Percentiles rank a stretch among this genome's conserved stretches.
Conservation (phyloP, 1,284 basidiomycete genomes). For the Tylopilus sp. region DNA sequence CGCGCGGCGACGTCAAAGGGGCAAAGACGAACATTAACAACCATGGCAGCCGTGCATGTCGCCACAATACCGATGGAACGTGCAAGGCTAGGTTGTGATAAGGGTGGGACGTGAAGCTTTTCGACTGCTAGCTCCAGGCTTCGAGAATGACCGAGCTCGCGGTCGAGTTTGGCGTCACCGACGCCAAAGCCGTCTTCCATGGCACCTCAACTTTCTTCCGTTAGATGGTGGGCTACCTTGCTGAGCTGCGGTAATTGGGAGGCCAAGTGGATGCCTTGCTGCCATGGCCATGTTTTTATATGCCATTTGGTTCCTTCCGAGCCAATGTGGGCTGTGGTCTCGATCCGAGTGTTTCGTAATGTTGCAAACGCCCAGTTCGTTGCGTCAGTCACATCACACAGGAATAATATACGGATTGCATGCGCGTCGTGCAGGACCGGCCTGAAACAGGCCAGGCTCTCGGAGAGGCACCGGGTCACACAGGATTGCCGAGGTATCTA, state of each 20-base stretch:
- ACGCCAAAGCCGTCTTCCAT: conserved; percentile 11
- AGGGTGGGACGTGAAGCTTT: neutral
- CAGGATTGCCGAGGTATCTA: neutral
- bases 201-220: neutral
- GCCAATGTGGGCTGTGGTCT: neutral
- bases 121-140: conserved; percentile 15
- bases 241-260: conserved; percentile 1
- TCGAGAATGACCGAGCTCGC: conserved; percentile 10
- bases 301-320: neutral
- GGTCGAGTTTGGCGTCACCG: conserved; percentile 15
- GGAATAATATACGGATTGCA: no score
- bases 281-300: conserved; percentile 25
- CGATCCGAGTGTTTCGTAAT: conserved; percentile 6
- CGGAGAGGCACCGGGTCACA: neutral
- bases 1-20: neutral
- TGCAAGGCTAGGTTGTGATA: conserved; percentile 20
- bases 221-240: neutral
- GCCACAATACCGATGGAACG: conserved; percentile 43
- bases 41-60: conserved; percentile 50
- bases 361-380: no score
- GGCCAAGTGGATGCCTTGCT: neutral
- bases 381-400: neutral
- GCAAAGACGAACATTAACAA: conserved; percentile 45
- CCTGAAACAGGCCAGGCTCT: neutral
- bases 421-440: conserved; percentile 15